Evolutionary conservation across 129 eudicot species (phyloP).

Genomic region (Daucus carota): DH1_v3.0 NC_030384.2:42893501-42894000

Average conservation of each 20-base stretch:
- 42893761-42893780: conserved; percentile 48
- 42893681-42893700: no score
- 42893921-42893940: conserved; percentile 57
- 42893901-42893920: conserved; percentile 27
- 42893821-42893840: conserved; percentile 62
- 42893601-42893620: conserved; percentile 28
- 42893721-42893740: no score
- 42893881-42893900: conserved; percentile 21
- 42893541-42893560: conserved; percentile 13
- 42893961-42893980: conserved; percentile 29
- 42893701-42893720: no score
- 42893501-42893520: not conserved
- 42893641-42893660: not conserved
- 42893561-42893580: not conserved
- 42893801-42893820: conserved; percentile 36
- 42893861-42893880: conserved; percentile 35
- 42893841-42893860: conserved; percentile 42
- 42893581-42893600: not conserved
- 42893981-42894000: conserved; percentile 38
- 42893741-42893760: conserved; percentile 40
- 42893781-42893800: conserved; percentile 38
- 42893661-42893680: not conserved
- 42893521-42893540: conserved; percentile 18
- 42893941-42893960: conserved; percentile 56
- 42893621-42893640: not conserved